A percentile compares a stretch with the other conserved stretches of the same genome.
phyloP scores from a whole-genome alignment of 2,329 filamentous ascomycete species.

The Sphaerulina vaccinii region DNA sequence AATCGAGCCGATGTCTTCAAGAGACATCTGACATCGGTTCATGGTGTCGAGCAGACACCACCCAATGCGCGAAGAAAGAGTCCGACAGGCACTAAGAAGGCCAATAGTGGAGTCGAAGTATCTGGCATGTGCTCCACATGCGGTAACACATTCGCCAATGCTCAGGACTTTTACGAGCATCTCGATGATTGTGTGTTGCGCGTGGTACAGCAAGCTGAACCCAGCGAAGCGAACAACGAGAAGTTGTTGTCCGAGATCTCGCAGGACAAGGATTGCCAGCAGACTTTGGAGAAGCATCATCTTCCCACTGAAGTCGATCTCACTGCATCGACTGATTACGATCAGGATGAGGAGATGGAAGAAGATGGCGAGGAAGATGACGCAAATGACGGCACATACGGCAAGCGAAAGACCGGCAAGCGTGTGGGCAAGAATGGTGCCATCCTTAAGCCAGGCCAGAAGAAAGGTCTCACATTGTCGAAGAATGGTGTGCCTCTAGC shows the following conservation, averaged over 20 bases:
- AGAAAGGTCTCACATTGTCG: conserved; percentile 72
- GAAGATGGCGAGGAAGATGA: conserved; percentile 55
- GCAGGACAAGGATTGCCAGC: conserved; percentile 56
- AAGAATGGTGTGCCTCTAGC: conserved; percentile 66
- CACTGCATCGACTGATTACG: conserved; percentile 42
- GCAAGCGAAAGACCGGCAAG: conserved; percentile 49
- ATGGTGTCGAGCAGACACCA: conserved; percentile 88
- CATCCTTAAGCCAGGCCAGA: conserved; percentile 47
- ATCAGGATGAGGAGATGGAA: conserved; percentile 58
- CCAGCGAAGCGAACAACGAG: conserved; percentile 58
- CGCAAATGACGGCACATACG: conserved; percentile 55
- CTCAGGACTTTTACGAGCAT: conserved; percentile 97
- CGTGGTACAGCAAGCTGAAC: conserved; percentile 60
- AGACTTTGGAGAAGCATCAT: conserved; percentile 59
- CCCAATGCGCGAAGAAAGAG: conserved; percentile 84
- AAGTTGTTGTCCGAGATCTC: conserved; percentile 59
- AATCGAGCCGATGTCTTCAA: conserved; percentile 97
- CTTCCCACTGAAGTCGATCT: conserved; percentile 51
- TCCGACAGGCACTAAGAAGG: conserved; percentile 56
- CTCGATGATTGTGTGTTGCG: conserved; percentile 69
- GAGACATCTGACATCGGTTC: conserved; percentile 83
- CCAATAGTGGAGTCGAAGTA: conserved; percentile 68
- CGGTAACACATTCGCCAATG: conserved; percentile 75
- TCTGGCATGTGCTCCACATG: conserved; percentile 92
- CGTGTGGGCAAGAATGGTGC: conserved; percentile 40